phyloP scores from a whole-genome alignment of 805 yeast species.

The Spathaspora sp. region DNA sequence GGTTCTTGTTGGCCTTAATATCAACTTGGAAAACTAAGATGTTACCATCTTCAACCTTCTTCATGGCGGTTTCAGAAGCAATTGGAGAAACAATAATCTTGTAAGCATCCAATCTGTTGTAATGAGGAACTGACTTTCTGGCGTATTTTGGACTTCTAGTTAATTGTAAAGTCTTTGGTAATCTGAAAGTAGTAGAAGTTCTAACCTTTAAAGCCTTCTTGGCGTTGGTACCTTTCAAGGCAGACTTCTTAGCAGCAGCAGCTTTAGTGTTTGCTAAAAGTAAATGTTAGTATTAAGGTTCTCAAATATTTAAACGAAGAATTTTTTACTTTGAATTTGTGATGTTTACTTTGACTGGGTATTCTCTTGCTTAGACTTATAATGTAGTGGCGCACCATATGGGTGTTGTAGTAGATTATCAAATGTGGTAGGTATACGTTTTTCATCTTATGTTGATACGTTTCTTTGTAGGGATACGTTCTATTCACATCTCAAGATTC shows the following conservation, averaged over 20 bases:
- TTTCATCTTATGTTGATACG: neutral
- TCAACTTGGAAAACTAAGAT: slow-evolving; percentile 98
- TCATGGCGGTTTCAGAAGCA: slow-evolving; percentile 98
- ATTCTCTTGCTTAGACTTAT: neutral
- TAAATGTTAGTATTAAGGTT: slow-evolving; percentile 18
- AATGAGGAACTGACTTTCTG: slow-evolving; percentile 94
- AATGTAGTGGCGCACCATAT: no score
- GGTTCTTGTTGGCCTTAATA: slow-evolving; percentile 95
- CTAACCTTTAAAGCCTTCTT: slow-evolving; percentile 90
- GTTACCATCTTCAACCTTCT: slow-evolving; percentile 99
- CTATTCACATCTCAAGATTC: no score
- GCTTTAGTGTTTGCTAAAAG: slow-evolving; percentile 65
- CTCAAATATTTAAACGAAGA: neutral
- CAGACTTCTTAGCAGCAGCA: slow-evolving; percentile 97
- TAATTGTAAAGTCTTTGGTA: slow-evolving; percentile 94
- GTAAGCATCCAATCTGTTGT: slow-evolving; percentile 95
- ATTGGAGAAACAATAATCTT: slow-evolving; percentile 91
- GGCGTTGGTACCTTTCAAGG: slow-evolving; percentile 93
- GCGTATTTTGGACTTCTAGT: slow-evolving; percentile 95
- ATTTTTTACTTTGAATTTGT: no score
- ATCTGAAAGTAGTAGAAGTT: slow-evolving; percentile 92
- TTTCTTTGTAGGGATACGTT: no score
- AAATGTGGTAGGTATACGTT: neutral
- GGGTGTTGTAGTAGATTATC: neutral
- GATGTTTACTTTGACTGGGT: no score